Evolutionary conservation across 768 basidiomycete genomes (phyloP).

Genomic region (Neoboletus magnificus): DNA sequence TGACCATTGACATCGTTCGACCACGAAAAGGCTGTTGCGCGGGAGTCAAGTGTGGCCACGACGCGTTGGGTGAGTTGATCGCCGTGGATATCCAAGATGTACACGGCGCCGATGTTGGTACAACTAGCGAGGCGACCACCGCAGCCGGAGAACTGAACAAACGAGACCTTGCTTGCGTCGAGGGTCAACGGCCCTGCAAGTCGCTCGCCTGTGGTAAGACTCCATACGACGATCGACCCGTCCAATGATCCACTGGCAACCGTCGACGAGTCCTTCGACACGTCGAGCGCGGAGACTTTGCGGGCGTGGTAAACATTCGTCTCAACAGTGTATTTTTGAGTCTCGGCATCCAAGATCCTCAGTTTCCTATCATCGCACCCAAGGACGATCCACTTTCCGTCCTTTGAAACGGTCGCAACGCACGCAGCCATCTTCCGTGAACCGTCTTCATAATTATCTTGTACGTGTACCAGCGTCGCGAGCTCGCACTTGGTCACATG

Average conservation of each 20-base stretch:
- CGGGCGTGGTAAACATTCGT: neutral
- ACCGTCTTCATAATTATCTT: neutral
- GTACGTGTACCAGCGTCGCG: neutral
- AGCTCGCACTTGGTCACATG: neutral
- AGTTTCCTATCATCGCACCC: constrained; percentile 1
- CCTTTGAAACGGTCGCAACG: constrained; percentile 1
- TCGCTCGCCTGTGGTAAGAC: neutral
- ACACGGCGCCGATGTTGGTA: neutral
- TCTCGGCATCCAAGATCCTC: neutral
- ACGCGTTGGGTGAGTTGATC: neutral
- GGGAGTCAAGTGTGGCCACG: neutral
- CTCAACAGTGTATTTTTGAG: neutral
- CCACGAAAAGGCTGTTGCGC: neutral
- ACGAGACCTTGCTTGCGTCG: neutral
- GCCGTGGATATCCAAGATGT: neutral
- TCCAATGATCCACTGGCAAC: constrained; percentile 3
- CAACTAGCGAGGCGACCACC: neutral
- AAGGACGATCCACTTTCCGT: constrained; percentile 1
- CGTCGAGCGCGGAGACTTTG: constrained; percentile 2
- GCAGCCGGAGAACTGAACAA: neutral
- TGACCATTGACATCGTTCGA: neutral
- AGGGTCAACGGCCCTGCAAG: neutral
- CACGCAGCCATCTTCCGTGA: neutral
- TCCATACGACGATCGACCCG: constrained; percentile 5
- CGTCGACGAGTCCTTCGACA: neutral